Percentiles rank a stretch among this genome's conserved stretches.
Evolutionary conservation across 179 eudicot genomes (phyloP).

Genomic region (Nepenthes alata): DNA sequence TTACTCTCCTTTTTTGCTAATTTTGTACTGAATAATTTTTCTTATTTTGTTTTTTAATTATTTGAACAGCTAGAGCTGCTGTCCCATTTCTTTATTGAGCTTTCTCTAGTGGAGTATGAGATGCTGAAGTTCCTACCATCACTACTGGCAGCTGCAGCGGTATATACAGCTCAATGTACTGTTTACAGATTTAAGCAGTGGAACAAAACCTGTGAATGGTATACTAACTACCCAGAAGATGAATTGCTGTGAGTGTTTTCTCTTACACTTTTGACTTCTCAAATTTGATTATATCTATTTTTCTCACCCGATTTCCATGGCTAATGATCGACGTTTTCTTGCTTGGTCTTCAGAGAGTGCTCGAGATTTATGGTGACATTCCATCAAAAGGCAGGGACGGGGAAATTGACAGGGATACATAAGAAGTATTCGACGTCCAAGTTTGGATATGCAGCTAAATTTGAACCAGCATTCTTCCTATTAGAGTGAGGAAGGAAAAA

Average conservation of each 20-base stretch:
- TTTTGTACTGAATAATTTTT: not conserved
- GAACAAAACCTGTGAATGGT: slow-evolving; percentile 39
- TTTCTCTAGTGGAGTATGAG: slow-evolving; percentile 42
- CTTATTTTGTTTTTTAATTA: not conserved
- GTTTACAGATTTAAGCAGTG: slow-evolving; percentile 35
- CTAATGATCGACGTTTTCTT: not conserved
- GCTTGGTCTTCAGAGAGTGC: slow-evolving; percentile 22
- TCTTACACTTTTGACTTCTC: not conserved
- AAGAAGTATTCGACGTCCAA: slow-evolving; percentile 68
- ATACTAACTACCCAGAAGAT: slow-evolving; percentile 31
- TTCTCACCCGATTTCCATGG: not conserved
- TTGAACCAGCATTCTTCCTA: slow-evolving; percentile 54
- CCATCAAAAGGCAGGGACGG: slow-evolving; percentile 65
- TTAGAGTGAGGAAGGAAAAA: slow-evolving; percentile 8
- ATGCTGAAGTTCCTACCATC: slow-evolving; percentile 53
- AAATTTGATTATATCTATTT: no score
- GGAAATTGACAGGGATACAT: slow-evolving; percentile 71
- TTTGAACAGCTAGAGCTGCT: slow-evolving; percentile 35
- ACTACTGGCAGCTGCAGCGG: slow-evolving; percentile 45
- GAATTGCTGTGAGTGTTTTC: slow-evolving; percentile 25
- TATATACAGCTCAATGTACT: slow-evolving; percentile 52
- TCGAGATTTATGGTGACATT: slow-evolving; percentile 32
- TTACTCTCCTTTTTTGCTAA: not conserved
- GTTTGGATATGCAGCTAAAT: slow-evolving; percentile 53
- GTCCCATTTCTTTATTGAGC: slow-evolving; percentile 34